Percentiles rank a stretch among this genome's conserved stretches.
Evolutionary conservation across 345 rosid species (phyloP).

Genomic region (Corchorus olitorius): DNA sequence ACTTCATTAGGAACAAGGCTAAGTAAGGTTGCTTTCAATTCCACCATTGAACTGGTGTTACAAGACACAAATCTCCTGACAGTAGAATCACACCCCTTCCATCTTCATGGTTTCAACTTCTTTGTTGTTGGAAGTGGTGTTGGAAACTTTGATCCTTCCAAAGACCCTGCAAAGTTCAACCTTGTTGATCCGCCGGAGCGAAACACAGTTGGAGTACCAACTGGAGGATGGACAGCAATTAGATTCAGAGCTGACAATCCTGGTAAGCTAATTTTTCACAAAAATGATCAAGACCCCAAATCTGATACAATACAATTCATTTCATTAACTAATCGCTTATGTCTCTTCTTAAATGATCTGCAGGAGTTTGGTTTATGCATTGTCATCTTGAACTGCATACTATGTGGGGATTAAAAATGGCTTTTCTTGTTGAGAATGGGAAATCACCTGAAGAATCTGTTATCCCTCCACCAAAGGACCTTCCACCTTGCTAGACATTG

Average conservation of each 20-base stretch:
- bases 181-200: constrained; percentile 75
- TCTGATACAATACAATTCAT: too few species aligned
- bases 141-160: constrained; percentile 55
- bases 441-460: constrained; percentile 40
- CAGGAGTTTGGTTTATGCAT: constrained; percentile 57
- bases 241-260: constrained; percentile 82
- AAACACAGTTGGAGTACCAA: constrained; percentile 72
- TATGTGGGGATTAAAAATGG: constrained; percentile 65
- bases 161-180: constrained; percentile 49
- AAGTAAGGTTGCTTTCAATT: constrained; percentile 54
- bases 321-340: neutral
- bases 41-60: constrained; percentile 51
- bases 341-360: neutral
- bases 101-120: constrained; percentile 69
- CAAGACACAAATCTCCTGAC: constrained; percentile 65
- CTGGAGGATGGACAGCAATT: constrained; percentile 80
- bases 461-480: constrained; percentile 52
- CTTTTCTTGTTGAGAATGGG: constrained; percentile 57
- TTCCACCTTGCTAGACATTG: constrained; percentile 44
- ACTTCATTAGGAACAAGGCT: constrained; percentile 55
- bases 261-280: constrained; percentile 37
- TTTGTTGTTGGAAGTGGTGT: constrained; percentile 56
- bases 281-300: too few species aligned
- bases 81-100: constrained; percentile 71
- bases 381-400: constrained; percentile 52